These are phyloP conservation scores for Hypoxylon sp. DNA, from an alignment of 2,329 filamentous ascomycete genomes.

Conservation along the genomic window DNA sequence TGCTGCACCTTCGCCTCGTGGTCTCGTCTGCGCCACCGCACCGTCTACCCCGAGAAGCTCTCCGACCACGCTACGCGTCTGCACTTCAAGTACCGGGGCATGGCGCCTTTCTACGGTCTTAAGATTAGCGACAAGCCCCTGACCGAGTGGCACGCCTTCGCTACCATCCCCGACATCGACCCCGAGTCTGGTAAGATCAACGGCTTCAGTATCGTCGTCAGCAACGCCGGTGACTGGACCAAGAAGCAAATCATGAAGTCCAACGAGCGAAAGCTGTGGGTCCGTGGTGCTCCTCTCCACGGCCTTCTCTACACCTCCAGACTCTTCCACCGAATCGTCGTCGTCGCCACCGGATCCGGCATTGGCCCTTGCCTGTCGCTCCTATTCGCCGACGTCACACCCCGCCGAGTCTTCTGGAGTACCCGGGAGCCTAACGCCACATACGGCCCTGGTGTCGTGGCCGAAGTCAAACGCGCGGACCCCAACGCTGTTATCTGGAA, in stretches of 20 bases:
- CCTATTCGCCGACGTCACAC: constrained; percentile 63
- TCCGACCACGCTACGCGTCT: constrained; percentile 80
- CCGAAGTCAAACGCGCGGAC: constrained; percentile 67
- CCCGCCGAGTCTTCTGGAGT: constrained; percentile 76
- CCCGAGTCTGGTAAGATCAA: constrained; percentile 54
- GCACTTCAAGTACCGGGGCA: constrained; percentile 73
- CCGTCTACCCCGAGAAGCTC: constrained; percentile 74
- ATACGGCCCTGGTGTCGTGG: constrained; percentile 69
- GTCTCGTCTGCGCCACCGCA: constrained; percentile 75
- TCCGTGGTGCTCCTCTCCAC: constrained; percentile 74
- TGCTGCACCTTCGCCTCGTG: constrained; percentile 77
- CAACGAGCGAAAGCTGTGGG: constrained; percentile 71
- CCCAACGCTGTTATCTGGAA: constrained; percentile 75
- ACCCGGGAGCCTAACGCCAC: constrained; percentile 70
- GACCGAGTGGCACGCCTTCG: constrained; percentile 81
- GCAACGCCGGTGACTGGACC: constrained; percentile 84
- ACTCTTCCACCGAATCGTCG: constrained; percentile 72
- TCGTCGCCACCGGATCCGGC: constrained; percentile 79
- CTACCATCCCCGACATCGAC: constrained; percentile 73
- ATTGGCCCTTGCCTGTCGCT: constrained; percentile 77
- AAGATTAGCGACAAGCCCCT: constrained; percentile 73
- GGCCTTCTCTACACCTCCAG: constrained; percentile 76
- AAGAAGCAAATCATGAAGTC: constrained; percentile 70
- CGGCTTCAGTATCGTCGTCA: constrained; percentile 77
- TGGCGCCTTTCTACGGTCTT: constrained; percentile 67